These are phyloP conservation scores for Peribolospora baueri DNA, from an alignment of 768 basidiomycete genomes.

Conservation along the genomic window DNA sequence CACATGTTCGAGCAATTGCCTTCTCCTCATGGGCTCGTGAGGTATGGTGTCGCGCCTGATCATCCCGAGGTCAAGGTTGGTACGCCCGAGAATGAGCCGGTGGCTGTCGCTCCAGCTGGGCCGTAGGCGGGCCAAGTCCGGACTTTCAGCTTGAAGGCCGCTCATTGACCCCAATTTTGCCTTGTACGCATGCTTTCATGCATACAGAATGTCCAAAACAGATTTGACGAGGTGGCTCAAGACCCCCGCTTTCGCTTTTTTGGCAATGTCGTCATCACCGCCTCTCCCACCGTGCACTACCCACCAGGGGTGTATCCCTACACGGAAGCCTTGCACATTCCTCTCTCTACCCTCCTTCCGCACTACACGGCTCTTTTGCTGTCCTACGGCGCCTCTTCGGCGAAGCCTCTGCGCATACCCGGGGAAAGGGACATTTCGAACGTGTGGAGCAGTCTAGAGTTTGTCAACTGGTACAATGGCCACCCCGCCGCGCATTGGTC, in stretches of 20 bases:
- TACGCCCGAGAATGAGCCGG: not conserved
- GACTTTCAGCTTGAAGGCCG: not conserved
- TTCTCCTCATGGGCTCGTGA: slow-evolving; percentile 78
- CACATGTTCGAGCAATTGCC: slow-evolving; percentile 83
- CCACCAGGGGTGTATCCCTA: not conserved
- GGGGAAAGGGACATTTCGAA: slow-evolving; percentile 24
- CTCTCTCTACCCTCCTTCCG: slow-evolving; percentile 34
- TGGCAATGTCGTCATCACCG: slow-evolving; percentile 42
- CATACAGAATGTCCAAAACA: slow-evolving; percentile 78
- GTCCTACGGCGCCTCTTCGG: slow-evolving; percentile 55
- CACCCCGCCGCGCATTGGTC: slow-evolving; percentile 38
- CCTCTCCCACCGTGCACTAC: slow-evolving; percentile 3
- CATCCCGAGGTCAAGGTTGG: slow-evolving; percentile 90
- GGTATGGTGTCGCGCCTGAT: slow-evolving; percentile 93
- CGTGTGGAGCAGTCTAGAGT: slow-evolving; percentile 47
- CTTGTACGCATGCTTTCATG: slow-evolving; percentile 3
- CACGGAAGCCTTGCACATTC: slow-evolving; percentile 27
- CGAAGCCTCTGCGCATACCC: slow-evolving; percentile 31
- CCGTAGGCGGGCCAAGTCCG: not conserved
- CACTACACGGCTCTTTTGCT: slow-evolving; percentile 71
- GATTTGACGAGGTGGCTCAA: slow-evolving; percentile 59
- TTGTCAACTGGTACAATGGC: slow-evolving; percentile 92
- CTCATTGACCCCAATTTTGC: not conserved
- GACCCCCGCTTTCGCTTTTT: slow-evolving; percentile 71
- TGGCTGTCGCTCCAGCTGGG: not conserved